Evolutionary conservation across 768 basidiomycete species (phyloP).

Genomic region (Tricholoma saponaceum): DNA sequence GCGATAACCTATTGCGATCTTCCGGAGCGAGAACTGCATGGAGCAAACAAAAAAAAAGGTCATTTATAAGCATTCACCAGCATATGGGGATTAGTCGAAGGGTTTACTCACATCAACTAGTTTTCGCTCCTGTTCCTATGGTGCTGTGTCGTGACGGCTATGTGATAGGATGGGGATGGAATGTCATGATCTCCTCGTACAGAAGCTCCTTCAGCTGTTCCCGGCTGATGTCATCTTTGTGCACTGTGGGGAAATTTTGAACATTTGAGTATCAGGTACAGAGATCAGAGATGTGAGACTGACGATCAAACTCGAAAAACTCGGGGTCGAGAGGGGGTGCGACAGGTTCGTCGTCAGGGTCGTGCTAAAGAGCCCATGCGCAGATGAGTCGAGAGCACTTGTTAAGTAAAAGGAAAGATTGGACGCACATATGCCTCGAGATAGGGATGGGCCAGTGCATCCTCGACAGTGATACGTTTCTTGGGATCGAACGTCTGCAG

Average conservation of each 20-base stretch:
- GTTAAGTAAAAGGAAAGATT: background rate
- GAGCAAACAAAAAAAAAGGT: background rate
- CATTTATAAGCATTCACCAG: background rate
- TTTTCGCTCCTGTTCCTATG: background rate
- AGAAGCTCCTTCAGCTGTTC: conserved; percentile 94
- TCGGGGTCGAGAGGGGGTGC: conserved; percentile 93
- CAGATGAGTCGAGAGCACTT: background rate
- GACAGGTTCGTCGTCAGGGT: conserved; percentile 94
- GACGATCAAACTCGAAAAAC: conserved; percentile 97
- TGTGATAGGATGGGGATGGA: conserved; percentile 64
- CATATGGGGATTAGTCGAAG: no score
- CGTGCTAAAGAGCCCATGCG: conserved; percentile 50
- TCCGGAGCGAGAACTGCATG: background rate
- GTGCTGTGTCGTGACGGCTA: conserved; percentile 17
- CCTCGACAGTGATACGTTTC: conserved; percentile 92
- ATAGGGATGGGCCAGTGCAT: conserved; percentile 93
- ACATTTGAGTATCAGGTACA: background rate
- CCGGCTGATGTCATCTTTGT: conserved; percentile 93
- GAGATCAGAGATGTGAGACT: conserved; percentile 24
- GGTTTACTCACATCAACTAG: no score
- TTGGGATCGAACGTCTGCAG: conserved; percentile 94
- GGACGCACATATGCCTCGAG: conserved; percentile 82
- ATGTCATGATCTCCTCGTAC: conserved; percentile 93
- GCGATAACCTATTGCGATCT: background rate
- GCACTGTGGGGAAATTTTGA: conserved; percentile 52